These are phyloP conservation scores for Raddia guianensis DNA, from an alignment of 176 grass and related monocot genomes.

Conservation along the genomic window DNA sequence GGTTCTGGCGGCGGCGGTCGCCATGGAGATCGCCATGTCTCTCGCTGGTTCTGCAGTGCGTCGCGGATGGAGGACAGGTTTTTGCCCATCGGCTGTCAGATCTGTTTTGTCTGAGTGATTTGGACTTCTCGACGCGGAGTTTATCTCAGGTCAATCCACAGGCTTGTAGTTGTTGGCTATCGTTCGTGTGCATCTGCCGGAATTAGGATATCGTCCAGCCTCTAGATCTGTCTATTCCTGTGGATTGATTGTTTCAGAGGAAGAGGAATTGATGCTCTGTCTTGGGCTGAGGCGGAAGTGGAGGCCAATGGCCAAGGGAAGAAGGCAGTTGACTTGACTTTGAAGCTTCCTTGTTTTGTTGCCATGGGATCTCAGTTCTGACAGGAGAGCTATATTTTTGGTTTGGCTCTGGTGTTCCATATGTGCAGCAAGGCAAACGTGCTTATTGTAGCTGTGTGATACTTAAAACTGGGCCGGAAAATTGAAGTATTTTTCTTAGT, in stretches of 20 bases:
- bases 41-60: constrained; percentile 23
- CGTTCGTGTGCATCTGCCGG: constrained; percentile 28
- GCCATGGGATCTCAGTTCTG: constrained; percentile 9
- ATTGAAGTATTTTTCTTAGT: constrained; percentile 9
- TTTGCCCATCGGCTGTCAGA: constrained; percentile 33
- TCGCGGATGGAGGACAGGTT: constrained; percentile 28
- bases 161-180: constrained; percentile 12
- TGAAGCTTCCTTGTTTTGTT: not conserved
- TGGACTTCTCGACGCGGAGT: constrained; percentile 39
- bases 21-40: constrained; percentile 27
- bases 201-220: constrained; percentile 6
- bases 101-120: constrained; percentile 48
- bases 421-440: constrained; percentile 34
- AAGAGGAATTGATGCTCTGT: constrained; percentile 10
- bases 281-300: not conserved
- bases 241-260: constrained; percentile 1
- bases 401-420: constrained; percentile 36
- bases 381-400: constrained; percentile 10
- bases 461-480: not conserved
- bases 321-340: constrained; percentile 43
- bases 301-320: constrained; percentile 10
- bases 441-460: constrained; percentile 15
- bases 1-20: constrained; percentile 22
- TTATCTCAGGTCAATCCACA: constrained; percentile 30
- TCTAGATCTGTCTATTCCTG: constrained; percentile 36